Evolutionary conservation across 1,284 basidiomycete genomes (phyloP).

Genomic region (Marasmius tenuissimus): DNA sequence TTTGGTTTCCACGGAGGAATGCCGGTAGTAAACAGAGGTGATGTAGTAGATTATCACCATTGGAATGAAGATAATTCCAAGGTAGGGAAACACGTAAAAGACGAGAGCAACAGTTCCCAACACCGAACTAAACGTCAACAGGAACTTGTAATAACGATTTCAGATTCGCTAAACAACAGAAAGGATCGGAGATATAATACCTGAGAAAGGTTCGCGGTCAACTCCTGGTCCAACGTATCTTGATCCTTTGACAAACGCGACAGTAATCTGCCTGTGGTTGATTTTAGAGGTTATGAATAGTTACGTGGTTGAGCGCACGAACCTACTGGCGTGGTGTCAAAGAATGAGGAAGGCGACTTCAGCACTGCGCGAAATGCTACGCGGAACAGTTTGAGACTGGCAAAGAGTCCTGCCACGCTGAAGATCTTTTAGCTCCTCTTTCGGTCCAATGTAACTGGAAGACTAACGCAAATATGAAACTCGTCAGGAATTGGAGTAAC

Average conservation of each 20-base stretch:
- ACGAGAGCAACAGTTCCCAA: constrained; percentile 57
- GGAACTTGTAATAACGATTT: constrained; percentile 33
- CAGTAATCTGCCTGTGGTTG: constrained; percentile 48
- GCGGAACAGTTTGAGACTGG: constrained; percentile 63
- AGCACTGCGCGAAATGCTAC: constrained; percentile 56
- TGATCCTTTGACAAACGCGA: constrained; percentile 66
- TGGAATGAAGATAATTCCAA: constrained; percentile 60
- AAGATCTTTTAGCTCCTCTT: neutral
- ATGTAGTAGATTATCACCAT: constrained; percentile 50
- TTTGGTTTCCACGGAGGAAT: constrained; percentile 64
- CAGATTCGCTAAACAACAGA: neutral
- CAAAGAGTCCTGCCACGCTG: constrained; percentile 59
- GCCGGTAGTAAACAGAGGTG: constrained; percentile 52
- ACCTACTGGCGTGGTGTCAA: constrained; percentile 84
- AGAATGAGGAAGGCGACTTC: constrained; percentile 72
- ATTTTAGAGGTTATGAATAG: constrained; percentile 14
- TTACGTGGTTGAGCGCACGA: constrained; percentile 19
- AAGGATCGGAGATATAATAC: constrained; percentile 15
- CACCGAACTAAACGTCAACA: constrained; percentile 47
- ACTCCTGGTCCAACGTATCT: constrained; percentile 53
- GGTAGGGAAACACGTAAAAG: constrained; percentile 63
- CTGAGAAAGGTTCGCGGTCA: constrained; percentile 43
- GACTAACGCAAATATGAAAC: constrained; percentile 51
- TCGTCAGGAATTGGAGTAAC: constrained; percentile 55
- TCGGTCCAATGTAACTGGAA: neutral